Conservation (phyloP, 2,329 filamentous ascomycete genomes). For the Diaporthe eres region DNA sequence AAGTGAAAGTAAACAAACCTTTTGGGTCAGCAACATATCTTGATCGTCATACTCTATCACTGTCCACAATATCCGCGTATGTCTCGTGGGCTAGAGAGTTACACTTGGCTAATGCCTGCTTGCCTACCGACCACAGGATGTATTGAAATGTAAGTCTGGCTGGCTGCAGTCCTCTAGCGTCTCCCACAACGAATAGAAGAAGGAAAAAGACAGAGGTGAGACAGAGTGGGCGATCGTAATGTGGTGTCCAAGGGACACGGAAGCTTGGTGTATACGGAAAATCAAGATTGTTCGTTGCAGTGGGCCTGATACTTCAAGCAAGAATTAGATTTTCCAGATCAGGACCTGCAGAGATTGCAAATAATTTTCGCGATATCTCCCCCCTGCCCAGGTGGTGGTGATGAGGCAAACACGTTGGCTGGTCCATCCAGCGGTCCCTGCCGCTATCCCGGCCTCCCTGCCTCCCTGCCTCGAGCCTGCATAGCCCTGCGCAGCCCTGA, state of each 20-base stretch:
- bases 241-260: not conserved
- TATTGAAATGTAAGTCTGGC: not conserved
- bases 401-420: slow-evolving; percentile 20
- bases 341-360: slow-evolving; percentile 16
- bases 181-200: not conserved
- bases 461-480: no score
- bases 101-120: not conserved
- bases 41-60: no score
- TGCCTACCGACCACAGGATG: not conserved
- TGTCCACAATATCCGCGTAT: no score
- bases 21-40: no score
- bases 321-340: not conserved
- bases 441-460: not conserved
- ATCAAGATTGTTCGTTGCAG: not conserved
- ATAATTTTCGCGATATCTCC: slow-evolving; percentile 31
- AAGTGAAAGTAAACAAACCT: no score
- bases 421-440: not conserved
- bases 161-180: not conserved
- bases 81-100: no score
- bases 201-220: not conserved
- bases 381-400: slow-evolving; percentile 7
- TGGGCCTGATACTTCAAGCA: not conserved
- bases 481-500: slow-evolving; percentile 5
- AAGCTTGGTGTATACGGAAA: not conserved
- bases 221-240: not conserved